A percentile compares a stretch with the other conserved stretches of the same genome.
Conservation (phyloP, 108 stramenopile species). For the Hondaea fermentalgiana region DNA sequence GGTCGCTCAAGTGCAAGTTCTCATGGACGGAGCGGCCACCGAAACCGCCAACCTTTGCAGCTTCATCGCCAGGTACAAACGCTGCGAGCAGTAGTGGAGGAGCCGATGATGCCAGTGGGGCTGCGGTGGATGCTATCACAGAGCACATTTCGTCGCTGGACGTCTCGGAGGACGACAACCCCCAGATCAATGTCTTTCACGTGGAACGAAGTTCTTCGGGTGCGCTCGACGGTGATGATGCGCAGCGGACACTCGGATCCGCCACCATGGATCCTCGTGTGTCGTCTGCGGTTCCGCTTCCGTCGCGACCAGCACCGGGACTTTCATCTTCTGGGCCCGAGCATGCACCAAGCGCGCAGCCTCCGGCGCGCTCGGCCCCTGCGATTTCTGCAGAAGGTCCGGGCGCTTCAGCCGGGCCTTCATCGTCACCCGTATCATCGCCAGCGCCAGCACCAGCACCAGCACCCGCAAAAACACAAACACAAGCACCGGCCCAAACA, state of each 20-base stretch:
- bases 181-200: neutral
- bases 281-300: neutral
- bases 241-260: neutral
- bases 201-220: neutral
- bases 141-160: neutral
- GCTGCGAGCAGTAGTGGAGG: neutral
- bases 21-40: neutral
- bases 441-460: neutral
- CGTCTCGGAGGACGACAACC: neutral
- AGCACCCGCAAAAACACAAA: neutral
- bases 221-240: neutral
- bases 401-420: neutral
- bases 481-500: neutral
- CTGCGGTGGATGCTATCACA: neutral
- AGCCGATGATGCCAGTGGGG: neutral
- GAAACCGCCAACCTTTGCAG: neutral
- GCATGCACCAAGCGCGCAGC: neutral
- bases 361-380: neutral
- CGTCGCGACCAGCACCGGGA: neutral
- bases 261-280: neutral
- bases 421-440: neutral
- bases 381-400: neutral
- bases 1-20: slow-evolving; percentile 14
- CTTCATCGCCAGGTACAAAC: neutral
- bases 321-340: neutral